phyloP scores from a whole-genome alignment of 225 moss, liverwort and hornwort species.

The Pseudisothecium myosuroides region DNA sequence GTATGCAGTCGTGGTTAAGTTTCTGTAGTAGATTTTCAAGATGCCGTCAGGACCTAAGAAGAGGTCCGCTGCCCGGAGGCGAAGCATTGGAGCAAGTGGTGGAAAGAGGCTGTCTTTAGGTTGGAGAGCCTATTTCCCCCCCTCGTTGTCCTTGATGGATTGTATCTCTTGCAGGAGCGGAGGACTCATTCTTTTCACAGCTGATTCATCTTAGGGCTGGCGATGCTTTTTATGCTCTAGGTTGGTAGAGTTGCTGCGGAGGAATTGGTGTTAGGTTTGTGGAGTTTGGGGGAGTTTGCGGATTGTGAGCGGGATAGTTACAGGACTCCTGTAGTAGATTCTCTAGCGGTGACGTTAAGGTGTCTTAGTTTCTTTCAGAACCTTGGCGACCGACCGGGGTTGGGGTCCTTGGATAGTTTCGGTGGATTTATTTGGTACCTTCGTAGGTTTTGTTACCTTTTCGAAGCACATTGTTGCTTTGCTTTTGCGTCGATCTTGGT shows the following conservation, averaged over 20 bases:
- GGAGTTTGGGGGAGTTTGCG: background rate
- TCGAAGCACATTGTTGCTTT: background rate
- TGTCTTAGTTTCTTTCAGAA: background rate
- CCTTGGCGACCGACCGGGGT: background rate
- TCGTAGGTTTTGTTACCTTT: background rate
- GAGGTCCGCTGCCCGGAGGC: constrained; percentile 24
- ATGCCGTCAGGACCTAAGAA: constrained; percentile 37
- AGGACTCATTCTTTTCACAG: background rate
- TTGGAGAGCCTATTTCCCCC: background rate
- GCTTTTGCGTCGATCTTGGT: background rate
- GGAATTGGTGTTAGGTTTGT: background rate
- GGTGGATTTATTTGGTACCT: background rate
- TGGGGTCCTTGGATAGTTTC: background rate
- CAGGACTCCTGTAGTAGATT: background rate
- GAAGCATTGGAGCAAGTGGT: constrained; percentile 1
- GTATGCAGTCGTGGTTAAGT: background rate
- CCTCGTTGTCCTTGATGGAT: background rate
- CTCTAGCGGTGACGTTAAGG: background rate
- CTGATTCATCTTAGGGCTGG: background rate
- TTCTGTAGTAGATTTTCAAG: background rate
- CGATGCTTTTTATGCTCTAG: background rate
- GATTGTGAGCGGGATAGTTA: background rate
- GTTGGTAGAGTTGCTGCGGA: background rate
- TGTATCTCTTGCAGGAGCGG: background rate
- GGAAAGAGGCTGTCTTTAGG: background rate